Conservation (phyloP, 2,329 filamentous ascomycete genomes). For the Mycogone perniciosa region DNA sequence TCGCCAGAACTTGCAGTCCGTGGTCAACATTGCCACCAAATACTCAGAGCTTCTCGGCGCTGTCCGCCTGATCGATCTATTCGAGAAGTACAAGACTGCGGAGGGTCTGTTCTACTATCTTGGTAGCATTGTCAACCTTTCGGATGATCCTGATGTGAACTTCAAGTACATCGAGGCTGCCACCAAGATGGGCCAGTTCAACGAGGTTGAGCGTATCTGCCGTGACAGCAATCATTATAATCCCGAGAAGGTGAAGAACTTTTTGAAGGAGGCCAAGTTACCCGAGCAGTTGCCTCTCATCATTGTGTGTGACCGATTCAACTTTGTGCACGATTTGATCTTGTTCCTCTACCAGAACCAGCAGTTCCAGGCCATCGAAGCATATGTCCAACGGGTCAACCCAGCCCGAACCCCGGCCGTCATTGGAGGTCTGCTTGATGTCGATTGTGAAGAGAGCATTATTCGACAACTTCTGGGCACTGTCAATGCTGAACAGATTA, state of each 20-base stretch:
- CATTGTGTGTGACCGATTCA: constrained; percentile 98
- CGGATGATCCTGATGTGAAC: constrained; percentile 88
- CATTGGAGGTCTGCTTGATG: constrained; percentile 86
- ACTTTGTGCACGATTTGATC: constrained; percentile 95
- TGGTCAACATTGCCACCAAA: constrained; percentile 94
- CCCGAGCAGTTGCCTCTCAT: constrained; percentile 92
- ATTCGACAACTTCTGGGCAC: constrained; percentile 88
- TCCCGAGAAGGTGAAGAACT: constrained; percentile 96
- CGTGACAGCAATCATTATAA: constrained; percentile 88
- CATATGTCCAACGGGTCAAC: constrained; percentile 96
- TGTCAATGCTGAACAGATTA: constrained; percentile 77
- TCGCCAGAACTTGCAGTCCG: constrained; percentile 89
- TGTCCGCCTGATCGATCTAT: constrained; percentile 81
- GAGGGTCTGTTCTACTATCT: constrained; percentile 98
- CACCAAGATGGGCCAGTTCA: constrained; percentile 86
- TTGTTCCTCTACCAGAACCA: constrained; percentile 98
- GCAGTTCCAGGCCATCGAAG: constrained; percentile 97
- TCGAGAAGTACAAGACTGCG: constrained; percentile 95
- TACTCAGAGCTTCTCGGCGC: constrained; percentile 92
- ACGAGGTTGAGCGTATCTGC: constrained; percentile 95
- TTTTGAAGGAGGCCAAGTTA: constrained; percentile 91
- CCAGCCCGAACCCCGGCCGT: constrained; percentile 85
- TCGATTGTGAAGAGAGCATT: constrained; percentile 93
- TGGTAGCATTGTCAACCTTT: constrained; percentile 94
- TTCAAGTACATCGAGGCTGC: constrained; percentile 99